Base-by-base conservation (phyloP, 441 rosid species). In the Corymbia citriodora region DNA sequence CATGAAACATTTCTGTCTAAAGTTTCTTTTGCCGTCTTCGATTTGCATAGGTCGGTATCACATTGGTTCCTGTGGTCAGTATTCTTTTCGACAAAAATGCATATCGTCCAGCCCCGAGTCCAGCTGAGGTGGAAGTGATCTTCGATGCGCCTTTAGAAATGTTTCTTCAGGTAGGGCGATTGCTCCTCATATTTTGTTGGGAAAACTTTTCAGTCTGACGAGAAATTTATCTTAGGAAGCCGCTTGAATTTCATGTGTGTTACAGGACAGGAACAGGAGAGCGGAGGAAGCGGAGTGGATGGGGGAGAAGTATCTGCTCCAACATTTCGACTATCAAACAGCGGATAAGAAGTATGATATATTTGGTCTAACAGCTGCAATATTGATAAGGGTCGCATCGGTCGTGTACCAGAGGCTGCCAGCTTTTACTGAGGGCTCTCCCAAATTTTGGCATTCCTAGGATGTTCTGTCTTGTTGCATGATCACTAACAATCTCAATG, bases 331-430 rank as follows among this genome's bases (percentile, higher is more conserved):
- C 86, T 94, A 94, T 89, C 91, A 92, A 81, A 91, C 93, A n/a
- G 93, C 90, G 36, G 48, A 52, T 48, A 53, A 52, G 55, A 93
- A 81, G 48, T 94, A 92, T 63, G 88, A 91, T 52, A 94, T 96
- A 72, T 97, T 96, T 96, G 97, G 95, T 85, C 90, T 96, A 87
- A 96, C 98, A 17, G 97, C 99, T 68, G 97, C 94, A 87, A 95
- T 96, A 87, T 87, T 96, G 92, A 96, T 95, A 61, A 91, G 87
- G 81, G 94, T 92, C 88, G 98, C 98, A 55, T 95, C 99, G 16
- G 61, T 95, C 72, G 94, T 94, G 72, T 96, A 94, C 92, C 93
- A 93, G 89, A 90, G 94, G 59, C 91, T 90, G 6, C 97, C 98
- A 2, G 95, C 92, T 61, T 97, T 96, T 92, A 54, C 74, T 33